A percentile compares a stretch with the other conserved stretches of the same genome.
Conservation (phyloP, 2,329 filamentous ascomycete genomes). For the Elsinoe ampelina region DNA sequence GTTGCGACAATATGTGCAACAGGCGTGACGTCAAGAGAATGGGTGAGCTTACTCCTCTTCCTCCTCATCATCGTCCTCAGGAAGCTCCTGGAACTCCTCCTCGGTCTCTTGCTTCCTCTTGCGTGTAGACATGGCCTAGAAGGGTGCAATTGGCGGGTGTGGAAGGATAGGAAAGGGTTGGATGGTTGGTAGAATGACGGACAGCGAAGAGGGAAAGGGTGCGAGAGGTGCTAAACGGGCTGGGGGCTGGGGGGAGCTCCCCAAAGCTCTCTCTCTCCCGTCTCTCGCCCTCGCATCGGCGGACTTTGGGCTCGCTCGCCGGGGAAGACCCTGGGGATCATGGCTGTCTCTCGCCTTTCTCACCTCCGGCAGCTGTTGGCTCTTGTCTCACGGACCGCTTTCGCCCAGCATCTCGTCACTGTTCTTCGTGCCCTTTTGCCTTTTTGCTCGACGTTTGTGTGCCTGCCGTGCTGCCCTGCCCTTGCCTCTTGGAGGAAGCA, state of each 20-base stretch:
- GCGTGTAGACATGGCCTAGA: constrained; percentile 29
- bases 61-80: constrained; percentile 35
- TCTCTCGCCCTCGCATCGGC: too few relatives aligned
- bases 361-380: neutral
- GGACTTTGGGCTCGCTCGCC: neutral
- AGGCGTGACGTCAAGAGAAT: constrained; percentile 12
- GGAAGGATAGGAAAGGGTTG: neutral
- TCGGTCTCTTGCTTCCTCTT: constrained; percentile 36
- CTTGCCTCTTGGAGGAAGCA: neutral
- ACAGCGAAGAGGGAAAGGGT: neutral
- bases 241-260: neutral
- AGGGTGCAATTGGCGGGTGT: constrained; percentile 6
- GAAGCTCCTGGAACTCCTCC: constrained; percentile 36
- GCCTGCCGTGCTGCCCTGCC: too few relatives aligned
- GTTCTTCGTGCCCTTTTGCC: neutral
- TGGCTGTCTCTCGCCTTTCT: neutral
- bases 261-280: neutral
- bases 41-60: constrained; percentile 33
- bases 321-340: constrained; percentile 3
- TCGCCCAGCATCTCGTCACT: constrained; percentile 4
- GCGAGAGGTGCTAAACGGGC: neutral
- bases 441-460: neutral
- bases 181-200: neutral
- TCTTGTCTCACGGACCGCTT: constrained; percentile 9
- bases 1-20: neutral